Conservation (phyloP, 768 basidiomycete species). For the Suillus clintonianus region DNA sequence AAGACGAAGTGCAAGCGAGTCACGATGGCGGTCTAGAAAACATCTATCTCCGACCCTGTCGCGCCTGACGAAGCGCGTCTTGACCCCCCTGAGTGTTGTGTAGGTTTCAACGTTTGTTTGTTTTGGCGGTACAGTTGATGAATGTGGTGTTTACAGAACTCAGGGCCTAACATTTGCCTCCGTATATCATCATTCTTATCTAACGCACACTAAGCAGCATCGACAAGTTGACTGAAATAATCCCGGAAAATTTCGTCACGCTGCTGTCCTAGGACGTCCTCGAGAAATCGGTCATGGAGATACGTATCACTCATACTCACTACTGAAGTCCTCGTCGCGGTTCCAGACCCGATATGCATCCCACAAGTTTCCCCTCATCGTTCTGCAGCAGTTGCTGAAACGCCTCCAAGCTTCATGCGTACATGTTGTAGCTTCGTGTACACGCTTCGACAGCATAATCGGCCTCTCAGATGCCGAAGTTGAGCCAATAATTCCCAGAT, state of each 20-base stretch:
- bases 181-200: slow-evolving; percentile 98
- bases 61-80: slow-evolving; percentile 88
- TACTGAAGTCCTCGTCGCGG: slow-evolving; percentile 34
- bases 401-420: slow-evolving; percentile 46
- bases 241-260: slow-evolving; percentile 90
- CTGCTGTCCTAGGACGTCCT: slow-evolving; percentile 89
- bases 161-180: slow-evolving; percentile 79
- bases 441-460: slow-evolving; percentile 37
- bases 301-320: slow-evolving; percentile 32
- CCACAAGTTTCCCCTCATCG: slow-evolving; percentile 62
- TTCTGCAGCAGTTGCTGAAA: slow-evolving; percentile 44
- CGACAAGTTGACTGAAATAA: slow-evolving; percentile 83
- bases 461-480: too few species aligned
- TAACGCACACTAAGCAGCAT: slow-evolving; percentile 91
- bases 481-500: too few species aligned
- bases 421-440: slow-evolving; percentile 44
- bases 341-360: slow-evolving; percentile 77
- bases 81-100: slow-evolving; percentile 90
- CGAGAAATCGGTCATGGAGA: slow-evolving; percentile 69
- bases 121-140: slow-evolving; percentile 5
- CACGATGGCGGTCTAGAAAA: slow-evolving; percentile 78
- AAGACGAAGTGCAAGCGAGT: slow-evolving; percentile 81
- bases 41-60: slow-evolving; percentile 88
- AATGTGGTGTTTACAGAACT: slow-evolving; percentile 27
- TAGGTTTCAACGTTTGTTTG: slow-evolving; percentile 35